Conservation (phyloP, 1,139 yeast species). For the Scheffersomyces stambukii region DNA sequence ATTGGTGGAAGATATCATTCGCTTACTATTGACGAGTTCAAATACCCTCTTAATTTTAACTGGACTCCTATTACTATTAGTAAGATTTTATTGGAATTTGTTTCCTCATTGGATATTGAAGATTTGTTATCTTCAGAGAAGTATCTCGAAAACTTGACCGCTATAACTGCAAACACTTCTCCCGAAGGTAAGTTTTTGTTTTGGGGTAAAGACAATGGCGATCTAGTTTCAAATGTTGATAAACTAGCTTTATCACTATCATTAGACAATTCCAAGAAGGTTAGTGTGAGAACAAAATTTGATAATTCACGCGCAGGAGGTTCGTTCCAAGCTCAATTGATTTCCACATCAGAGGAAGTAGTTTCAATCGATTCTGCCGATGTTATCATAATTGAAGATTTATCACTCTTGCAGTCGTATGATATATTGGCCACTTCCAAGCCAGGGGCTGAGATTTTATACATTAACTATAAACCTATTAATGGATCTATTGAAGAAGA, state of each 20-base stretch:
- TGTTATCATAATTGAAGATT: conserved; percentile 60
- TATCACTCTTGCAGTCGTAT: conserved; percentile 47
- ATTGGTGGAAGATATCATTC: conserved; percentile 42
- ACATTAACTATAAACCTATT: conserved; percentile 39
- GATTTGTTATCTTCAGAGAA: conserved; percentile 9
- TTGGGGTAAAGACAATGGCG: conserved; percentile 67
- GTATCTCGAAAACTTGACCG: conserved; percentile 11
- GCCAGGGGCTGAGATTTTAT: conserved; percentile 53
- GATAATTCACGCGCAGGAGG: conserved; percentile 77
- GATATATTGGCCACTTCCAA: conserved; percentile 61
- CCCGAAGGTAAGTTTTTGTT: conserved; percentile 51
- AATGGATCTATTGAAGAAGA: conserved; percentile 32
- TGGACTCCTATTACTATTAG: conserved; percentile 58
- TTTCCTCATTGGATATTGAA: conserved; percentile 28
- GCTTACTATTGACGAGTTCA: conserved; percentile 46
- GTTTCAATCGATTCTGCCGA: conserved; percentile 55
- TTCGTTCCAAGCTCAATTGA: conserved; percentile 71
- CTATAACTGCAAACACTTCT: conserved; percentile 41
- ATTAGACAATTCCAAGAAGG: conserved; percentile 51
- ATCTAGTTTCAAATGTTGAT: conserved; percentile 53
- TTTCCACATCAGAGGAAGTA: conserved; percentile 31
- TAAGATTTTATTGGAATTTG: conserved; percentile 45
- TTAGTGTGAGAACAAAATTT: conserved; percentile 58
- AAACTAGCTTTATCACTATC: conserved; percentile 72
- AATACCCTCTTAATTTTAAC: conserved; percentile 46